Evolutionary conservation across 352 stramenopile species (phyloP), one percentile per base, ranked within the genome.

Genomic region (Phytophthora hibernalis): DNA sequence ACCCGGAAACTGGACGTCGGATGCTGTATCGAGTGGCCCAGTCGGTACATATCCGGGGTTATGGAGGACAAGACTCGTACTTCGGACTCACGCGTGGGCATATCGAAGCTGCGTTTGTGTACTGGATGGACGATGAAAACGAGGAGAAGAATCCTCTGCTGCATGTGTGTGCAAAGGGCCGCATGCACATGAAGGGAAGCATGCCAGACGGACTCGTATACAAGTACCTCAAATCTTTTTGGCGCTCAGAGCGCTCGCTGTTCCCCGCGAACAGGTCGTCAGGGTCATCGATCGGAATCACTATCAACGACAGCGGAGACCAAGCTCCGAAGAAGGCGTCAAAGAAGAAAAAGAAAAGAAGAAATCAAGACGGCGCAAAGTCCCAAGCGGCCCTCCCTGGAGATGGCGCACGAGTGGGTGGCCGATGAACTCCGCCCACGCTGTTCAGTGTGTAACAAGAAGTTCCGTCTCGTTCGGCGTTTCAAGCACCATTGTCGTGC

Each of bases 401-500:
- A 89, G 44, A 87, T 92, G 72, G 79, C 82, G 26, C 75, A 79
- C 3, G 62, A 77, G 13, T 92, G 83, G 82, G 82, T 92, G 26
- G 70, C 80, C 1, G 82, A 92, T 66, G 69, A 82, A 22, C 80
- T 82, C 15, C 82, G 83, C 35, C 66, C 70, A 26, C 53, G 44
- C 21, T 92, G 83, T 49, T 77, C 65, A 2, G 77, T 91, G 58
- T 92, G 83, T 67, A 73, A 84, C 44, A 81, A 81, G 42, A 79
- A 80, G 43, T 92, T 92, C 58, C 82, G 81, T 50, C 71, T 83
- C 33, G 72, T 87, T 9, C 54, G 70, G 9, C 77, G 83, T 28
- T 82, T 80, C 28, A 85, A 89, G 30, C 84, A 94, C 44, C 84
- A 94, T 62, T 94, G 84, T 43, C 83, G 84, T 26, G 81, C 84